Conservation (phyloP, 192 early-diverging fungal species). For the Physocladia obscura region DNA sequence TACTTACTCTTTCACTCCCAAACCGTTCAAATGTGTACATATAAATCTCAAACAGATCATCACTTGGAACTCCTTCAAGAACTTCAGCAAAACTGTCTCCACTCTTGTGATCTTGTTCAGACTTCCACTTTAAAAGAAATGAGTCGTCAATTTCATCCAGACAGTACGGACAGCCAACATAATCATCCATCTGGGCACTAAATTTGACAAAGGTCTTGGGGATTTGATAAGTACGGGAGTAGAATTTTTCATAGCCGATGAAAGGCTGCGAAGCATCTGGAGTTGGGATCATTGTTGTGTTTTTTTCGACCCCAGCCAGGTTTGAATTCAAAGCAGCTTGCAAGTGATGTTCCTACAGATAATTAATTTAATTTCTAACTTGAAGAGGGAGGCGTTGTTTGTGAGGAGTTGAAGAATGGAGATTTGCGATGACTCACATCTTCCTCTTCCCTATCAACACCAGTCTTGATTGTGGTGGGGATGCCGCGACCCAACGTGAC, state of each 20-base stretch:
- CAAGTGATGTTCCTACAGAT: conserved; percentile 95
- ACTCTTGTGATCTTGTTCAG: not conserved
- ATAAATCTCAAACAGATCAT: conserved; percentile 69
- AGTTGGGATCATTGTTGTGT: conserved; percentile 79
- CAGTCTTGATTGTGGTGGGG: conserved; percentile 78
- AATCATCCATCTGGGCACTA: conserved; percentile 83
- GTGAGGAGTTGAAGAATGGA: no score
- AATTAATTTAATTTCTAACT: no score
- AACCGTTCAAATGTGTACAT: conserved; percentile 76
- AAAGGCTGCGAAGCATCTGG: conserved; percentile 80
- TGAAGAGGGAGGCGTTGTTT: not conserved
- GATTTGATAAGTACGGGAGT: conserved; percentile 62
- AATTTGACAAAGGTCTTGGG: conserved; percentile 82
- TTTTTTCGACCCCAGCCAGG: conserved; percentile 59
- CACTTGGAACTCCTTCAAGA: no score
- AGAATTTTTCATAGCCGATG: conserved; percentile 68
- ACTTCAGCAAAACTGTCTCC: no score
- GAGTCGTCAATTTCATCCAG: conserved; percentile 81
- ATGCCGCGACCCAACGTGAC: conserved; percentile 62
- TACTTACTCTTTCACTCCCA: conserved; percentile 62
- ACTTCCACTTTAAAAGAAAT: conserved; percentile 53
- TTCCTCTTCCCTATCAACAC: conserved; percentile 98
- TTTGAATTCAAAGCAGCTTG: conserved; percentile 83
- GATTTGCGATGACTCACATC: conserved; percentile 63
- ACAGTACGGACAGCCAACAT: conserved; percentile 82